A percentile compares a stretch with the other conserved stretches of the same genome.
phyloP scores from a whole-genome alignment of 306 rosid species.

The Adenanthera pavonina region DNA sequence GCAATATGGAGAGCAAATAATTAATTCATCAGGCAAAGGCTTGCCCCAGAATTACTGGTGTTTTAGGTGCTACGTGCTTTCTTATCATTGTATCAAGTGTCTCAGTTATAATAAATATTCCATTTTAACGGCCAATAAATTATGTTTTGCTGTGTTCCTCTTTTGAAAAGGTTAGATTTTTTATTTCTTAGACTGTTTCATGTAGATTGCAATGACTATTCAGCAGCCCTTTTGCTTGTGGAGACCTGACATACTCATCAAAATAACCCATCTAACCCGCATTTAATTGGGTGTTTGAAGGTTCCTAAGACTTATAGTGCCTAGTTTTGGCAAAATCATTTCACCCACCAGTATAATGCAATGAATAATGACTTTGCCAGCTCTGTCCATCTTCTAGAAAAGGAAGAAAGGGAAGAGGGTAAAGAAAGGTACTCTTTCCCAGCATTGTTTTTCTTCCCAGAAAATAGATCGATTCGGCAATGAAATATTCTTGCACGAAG shows the following conservation, averaged over 20 bases:
- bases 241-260: neutral
- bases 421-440: too few species aligned
- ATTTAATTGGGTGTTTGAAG: neutral
- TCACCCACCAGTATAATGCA: neutral
- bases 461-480: neutral
- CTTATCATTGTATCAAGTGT: neutral
- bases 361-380: too few species aligned
- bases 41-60: neutral
- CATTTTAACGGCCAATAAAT: neutral
- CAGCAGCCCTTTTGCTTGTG: neutral
- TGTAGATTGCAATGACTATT: neutral
- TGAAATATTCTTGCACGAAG: neutral
- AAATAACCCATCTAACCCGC: neutral
- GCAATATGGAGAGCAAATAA: slow-evolving; percentile 8
- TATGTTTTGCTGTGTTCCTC: neutral
- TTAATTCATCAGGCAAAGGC: neutral
- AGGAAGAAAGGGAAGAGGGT: too few species aligned
- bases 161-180: neutral
- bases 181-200: neutral
- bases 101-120: neutral
- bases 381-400: too few species aligned
- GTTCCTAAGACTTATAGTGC: neutral
- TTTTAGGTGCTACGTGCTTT: neutral
- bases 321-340: neutral
- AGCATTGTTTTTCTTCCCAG: neutral